These are phyloP conservation scores for Coemansia sp. DNA, from an alignment of 192 early-diverging fungal genomes.

Conservation along the genomic window DNA sequence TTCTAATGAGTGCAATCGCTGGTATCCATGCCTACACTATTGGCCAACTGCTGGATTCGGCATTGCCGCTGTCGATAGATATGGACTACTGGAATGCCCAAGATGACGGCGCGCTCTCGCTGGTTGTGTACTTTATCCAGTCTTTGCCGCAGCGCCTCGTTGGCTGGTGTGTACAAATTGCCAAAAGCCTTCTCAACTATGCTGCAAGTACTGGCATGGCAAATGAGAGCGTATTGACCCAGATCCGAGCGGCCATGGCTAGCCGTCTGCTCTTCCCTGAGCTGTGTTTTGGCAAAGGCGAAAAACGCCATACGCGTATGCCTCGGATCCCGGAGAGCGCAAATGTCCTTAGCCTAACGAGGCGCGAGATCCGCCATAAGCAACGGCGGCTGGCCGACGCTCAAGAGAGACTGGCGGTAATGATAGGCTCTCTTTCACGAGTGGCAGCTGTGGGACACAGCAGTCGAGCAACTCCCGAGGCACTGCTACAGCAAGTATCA, in stretches of 20 bases:
- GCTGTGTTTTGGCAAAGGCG: slow-evolving; percentile 5
- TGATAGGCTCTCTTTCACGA: slow-evolving; percentile 61
- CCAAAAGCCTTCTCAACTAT: neutral
- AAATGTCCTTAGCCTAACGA: slow-evolving; percentile 54
- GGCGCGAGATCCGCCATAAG: slow-evolving; percentile 62
- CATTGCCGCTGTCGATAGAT: slow-evolving; percentile 60
- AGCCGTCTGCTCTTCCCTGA: slow-evolving; percentile 15
- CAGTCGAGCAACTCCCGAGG: neutral
- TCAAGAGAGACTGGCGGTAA: slow-evolving; percentile 59
- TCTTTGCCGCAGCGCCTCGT: slow-evolving; percentile 36
- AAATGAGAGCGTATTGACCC: neutral
- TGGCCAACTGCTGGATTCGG: slow-evolving; percentile 57
- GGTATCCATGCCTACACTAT: slow-evolving; percentile 61
- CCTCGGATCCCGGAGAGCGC: slow-evolving; percentile 17
- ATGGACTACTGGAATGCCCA: slow-evolving; percentile 68
- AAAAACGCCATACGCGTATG: slow-evolving; percentile 12
- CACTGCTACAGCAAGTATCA: slow-evolving; percentile 18
- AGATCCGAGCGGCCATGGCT: neutral
- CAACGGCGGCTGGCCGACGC: slow-evolving; percentile 47
- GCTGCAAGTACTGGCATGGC: neutral
- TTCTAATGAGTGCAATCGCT: slow-evolving; percentile 28
- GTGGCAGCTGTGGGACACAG: neutral
- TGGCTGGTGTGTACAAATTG: slow-evolving; percentile 2
- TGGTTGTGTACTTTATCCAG: slow-evolving; percentile 30
- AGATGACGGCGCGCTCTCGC: slow-evolving; percentile 42